A percentile compares a stretch with the other conserved stretches of the same genome.
Evolutionary conservation across 177 flowering plant genomes (phyloP).

Genomic region (Vitis hybrid): DNA sequence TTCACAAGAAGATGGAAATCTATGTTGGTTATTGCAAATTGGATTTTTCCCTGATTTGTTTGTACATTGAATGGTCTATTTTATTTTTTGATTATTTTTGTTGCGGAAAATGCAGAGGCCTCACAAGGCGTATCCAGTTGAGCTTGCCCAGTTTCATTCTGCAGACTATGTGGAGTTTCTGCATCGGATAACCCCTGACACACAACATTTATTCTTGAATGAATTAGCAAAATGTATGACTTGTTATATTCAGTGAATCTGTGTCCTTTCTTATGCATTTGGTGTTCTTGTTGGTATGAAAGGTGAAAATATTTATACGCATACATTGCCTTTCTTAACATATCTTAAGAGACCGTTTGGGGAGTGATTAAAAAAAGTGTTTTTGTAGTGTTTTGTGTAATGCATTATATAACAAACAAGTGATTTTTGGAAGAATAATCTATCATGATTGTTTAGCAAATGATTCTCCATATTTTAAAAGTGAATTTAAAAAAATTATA

Average conservation of each 20-base stretch:
- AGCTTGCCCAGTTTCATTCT: constrained; percentile 97
- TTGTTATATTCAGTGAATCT: neutral
- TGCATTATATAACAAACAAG: no score
- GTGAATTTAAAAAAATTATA: no score
- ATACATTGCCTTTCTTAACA: no score
- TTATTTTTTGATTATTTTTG: constrained; percentile 7
- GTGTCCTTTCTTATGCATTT: neutral
- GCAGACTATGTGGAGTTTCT: constrained; percentile 90
- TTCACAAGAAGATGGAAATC: constrained; percentile 96
- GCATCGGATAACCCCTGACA: constrained; percentile 84
- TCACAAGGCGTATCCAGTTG: constrained; percentile 94
- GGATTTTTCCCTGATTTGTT: neutral
- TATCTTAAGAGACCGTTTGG: no score
- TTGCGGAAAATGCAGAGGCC: constrained; percentile 65
- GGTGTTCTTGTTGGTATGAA: neutral
- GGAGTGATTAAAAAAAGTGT: no score
- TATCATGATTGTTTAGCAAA: no score
- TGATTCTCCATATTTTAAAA: no score
- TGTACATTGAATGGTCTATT: neutral
- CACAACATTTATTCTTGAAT: constrained; percentile 60
- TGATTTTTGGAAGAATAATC: no score
- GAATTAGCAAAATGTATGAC: constrained; percentile 78
- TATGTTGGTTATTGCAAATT: constrained; percentile 51
- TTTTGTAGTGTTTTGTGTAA: no score
- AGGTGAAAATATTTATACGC: no score